Percentiles rank a stretch among this genome's conserved stretches.
Evolutionary conservation across 768 basidiomycete species (phyloP).

Genomic region (Phlebiopsis gigantea): DNA sequence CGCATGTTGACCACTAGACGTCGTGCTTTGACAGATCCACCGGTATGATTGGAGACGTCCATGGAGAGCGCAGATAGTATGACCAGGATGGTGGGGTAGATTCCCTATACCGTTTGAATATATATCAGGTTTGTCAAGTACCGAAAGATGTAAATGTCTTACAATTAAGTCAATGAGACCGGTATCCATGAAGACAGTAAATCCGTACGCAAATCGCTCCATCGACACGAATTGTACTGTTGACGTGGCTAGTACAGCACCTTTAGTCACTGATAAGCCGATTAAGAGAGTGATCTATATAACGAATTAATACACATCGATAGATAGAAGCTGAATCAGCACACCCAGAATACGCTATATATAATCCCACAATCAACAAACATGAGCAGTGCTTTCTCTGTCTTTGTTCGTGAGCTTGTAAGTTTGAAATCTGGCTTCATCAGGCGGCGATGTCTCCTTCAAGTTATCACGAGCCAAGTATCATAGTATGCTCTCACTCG

Average conservation of each 20-base stretch:
- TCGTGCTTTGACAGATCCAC: too few relatives aligned
- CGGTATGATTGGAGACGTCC: too few relatives aligned
- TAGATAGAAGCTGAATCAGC: neutral
- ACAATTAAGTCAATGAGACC: neutral
- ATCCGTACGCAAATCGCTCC: neutral
- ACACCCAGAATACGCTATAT: neutral
- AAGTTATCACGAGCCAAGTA: neutral
- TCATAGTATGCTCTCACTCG: neutral
- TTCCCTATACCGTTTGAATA: neutral
- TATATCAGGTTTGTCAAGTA: neutral
- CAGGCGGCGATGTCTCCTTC: neutral
- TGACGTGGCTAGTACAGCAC: neutral
- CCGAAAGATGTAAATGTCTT: neutral
- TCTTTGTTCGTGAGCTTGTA: neutral
- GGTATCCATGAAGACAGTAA: neutral
- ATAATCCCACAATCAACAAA: neutral
- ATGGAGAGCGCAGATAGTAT: constrained; percentile 28
- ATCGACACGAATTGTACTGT: neutral
- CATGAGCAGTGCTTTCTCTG: neutral
- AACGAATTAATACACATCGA: neutral
- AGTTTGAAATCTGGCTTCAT: neutral
- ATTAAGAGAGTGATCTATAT: neutral
- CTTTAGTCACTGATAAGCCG: neutral
- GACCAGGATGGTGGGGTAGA: neutral
- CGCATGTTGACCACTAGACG: too few relatives aligned